These are phyloP conservation scores for Ascochyta fabae DNA, from an alignment of 2,329 filamentous ascomycete species.

Conservation along the genomic window DNA sequence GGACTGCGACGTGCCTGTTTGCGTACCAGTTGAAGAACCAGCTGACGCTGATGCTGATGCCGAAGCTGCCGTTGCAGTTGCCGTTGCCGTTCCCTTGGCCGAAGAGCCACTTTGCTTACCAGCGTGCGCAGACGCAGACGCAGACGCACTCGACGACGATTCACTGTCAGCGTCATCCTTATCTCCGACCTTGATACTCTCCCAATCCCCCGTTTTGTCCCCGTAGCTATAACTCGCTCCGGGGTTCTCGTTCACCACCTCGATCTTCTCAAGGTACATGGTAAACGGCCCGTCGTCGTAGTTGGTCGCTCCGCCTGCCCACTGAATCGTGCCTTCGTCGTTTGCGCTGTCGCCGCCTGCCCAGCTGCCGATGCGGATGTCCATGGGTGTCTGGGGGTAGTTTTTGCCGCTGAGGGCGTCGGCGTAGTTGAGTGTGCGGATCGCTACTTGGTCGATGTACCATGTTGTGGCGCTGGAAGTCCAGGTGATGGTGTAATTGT, in stretches of 20 bases:
- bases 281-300: slow-evolving; percentile 54
- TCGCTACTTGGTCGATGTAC: slow-evolving; percentile 69
- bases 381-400: slow-evolving; percentile 79
- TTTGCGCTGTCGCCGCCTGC: slow-evolving; percentile 54
- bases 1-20: no score
- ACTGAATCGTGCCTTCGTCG: slow-evolving; percentile 64
- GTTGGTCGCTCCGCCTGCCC: slow-evolving; percentile 66
- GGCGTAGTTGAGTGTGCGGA: slow-evolving; percentile 64
- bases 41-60: no score
- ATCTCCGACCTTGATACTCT: no score
- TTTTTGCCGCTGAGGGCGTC: slow-evolving; percentile 58
- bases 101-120: no score
- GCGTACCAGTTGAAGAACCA: no score
- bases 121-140: no score
- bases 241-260: slow-evolving; percentile 58
- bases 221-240: no score
- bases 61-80: no score
- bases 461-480: slow-evolving; percentile 68
- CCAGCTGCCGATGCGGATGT: slow-evolving; percentile 53
- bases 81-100: no score
- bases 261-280: slow-evolving; percentile 57
- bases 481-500: slow-evolving; percentile 75
- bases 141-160: no score
- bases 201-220: no score
- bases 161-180: no score